These are phyloP conservation scores for Blepharisma japonicum DNA, from an alignment of 73 alveolate genomes.

Conservation along the genomic window DNA sequence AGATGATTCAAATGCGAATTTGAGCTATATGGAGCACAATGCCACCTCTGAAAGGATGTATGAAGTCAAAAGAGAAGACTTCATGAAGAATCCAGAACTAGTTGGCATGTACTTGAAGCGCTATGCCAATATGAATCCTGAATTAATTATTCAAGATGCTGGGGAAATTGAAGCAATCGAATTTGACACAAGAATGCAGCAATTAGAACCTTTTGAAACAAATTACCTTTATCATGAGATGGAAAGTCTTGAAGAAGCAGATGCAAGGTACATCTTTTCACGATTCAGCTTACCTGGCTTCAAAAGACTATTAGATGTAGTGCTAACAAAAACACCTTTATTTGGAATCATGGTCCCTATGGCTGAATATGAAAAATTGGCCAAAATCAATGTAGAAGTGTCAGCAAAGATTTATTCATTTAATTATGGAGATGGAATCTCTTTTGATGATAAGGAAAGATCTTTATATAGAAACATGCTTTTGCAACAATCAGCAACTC, in stretches of 20 bases:
- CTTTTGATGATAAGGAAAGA: conserved; percentile 23
- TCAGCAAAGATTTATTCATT: not conserved
- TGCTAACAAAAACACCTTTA: not conserved
- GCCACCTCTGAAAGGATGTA: not conserved
- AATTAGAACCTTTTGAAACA: not conserved
- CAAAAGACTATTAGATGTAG: conserved; percentile 13
- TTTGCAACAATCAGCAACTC: not conserved
- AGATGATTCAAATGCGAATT: not conserved
- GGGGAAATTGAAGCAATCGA: not conserved
- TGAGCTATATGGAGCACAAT: not conserved
- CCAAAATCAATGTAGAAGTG: not conserved
- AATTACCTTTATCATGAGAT: conserved; percentile 28
- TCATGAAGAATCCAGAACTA: not conserved
- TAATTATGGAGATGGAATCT: conserved; percentile 6
- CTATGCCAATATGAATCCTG: conserved; percentile 13
- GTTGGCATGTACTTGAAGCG: not conserved
- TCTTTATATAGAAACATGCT: conserved; percentile 4
- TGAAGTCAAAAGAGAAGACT: conserved; percentile 12
- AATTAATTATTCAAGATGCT: not conserved
- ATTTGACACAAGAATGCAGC: not conserved
- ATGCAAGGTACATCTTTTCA: conserved; percentile 6
- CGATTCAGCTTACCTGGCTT: conserved; percentile 19
- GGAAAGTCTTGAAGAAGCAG: not conserved
- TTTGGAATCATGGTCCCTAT: conserved; percentile 3
- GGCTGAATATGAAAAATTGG: not conserved